A percentile compares a stretch with the other conserved stretches of the same genome.
These are phyloP conservation scores for Aurifilum marmelostoma DNA, from an alignment of 2,329 filamentous ascomycete genomes.

Conservation along the genomic window DNA sequence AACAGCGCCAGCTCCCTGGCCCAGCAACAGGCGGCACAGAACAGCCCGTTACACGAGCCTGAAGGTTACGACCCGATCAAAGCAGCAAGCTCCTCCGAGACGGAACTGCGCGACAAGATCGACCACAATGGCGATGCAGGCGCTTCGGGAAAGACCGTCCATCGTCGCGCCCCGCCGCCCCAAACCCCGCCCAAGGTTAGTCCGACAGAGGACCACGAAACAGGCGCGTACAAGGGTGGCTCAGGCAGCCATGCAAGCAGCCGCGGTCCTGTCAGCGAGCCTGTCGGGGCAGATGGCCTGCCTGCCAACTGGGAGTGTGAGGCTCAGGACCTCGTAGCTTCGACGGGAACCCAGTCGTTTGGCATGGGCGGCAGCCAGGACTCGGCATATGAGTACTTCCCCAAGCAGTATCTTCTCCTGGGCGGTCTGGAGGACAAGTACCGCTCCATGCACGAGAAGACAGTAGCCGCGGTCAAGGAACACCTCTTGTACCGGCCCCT, in stretches of 20 bases:
- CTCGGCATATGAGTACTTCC: slow-evolving; percentile 74
- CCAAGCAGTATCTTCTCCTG: slow-evolving; percentile 73
- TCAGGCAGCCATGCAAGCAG: neutral
- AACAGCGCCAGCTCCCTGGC: slow-evolving; percentile 41
- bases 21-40: slow-evolving; percentile 39
- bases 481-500: slow-evolving; percentile 80
- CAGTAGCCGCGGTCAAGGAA: slow-evolving; percentile 69
- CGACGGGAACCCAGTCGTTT: slow-evolving; percentile 51
- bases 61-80: slow-evolving; percentile 37
- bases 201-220: neutral
- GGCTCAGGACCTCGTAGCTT: slow-evolving; percentile 60
- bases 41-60: slow-evolving; percentile 33
- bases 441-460: slow-evolving; percentile 69
- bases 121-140: slow-evolving; percentile 21
- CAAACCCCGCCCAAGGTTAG: neutral
- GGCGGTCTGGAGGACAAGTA: slow-evolving; percentile 77
- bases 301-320: slow-evolving; percentile 53
- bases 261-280: slow-evolving; percentile 26
- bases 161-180: neutral
- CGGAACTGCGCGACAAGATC: slow-evolving; percentile 1
- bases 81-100: neutral
- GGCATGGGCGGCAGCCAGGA: slow-evolving; percentile 69
- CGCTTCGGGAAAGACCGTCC: slow-evolving; percentile 22
- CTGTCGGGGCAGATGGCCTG: slow-evolving; percentile 42
- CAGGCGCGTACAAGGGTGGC: neutral